Evolutionary conservation across 2,329 filamentous ascomycete species (phyloP), one percentile per base, ranked within the genome.

Genomic region (Leptosphaerulina australis): DNA sequence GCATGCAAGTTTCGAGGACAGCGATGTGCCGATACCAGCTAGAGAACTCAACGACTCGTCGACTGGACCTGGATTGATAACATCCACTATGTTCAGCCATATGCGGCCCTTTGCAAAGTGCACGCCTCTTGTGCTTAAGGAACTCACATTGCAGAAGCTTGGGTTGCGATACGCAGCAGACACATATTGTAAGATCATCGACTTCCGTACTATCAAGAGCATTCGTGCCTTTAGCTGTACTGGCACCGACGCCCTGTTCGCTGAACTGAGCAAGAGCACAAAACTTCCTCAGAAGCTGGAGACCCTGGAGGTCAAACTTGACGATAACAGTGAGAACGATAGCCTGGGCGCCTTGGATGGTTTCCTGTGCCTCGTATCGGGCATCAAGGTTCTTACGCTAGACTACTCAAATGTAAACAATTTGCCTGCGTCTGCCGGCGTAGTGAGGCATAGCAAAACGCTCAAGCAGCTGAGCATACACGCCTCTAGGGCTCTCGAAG

Each of bases 21-120:
- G 63, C 17, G 69, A 73, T 14, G 54, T 64, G 7, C 53, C 62
- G 0, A 64, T 74, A 12, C 59, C 72, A 4, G 58, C 55, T 18
- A 70, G 77, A 14, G 76, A 78, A 46, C 62, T 80, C 21, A 76
- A 79, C 44, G 78, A 80, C 47, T 72, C 74, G 3, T 76, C 75
- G 20, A 79, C 74, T 3, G 74, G 62, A 1, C 77, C 77, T 4
- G 78, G 78, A 2, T 56, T 79, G 14, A 71, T 80, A n/a, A 75
- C 72, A 0, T 70, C 70, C 7, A 76, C 72, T 12, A 71, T 79
- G 45, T 80, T 80, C 60, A 64, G 67, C 50, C 76, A 78, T 41
- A 72, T 79, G 68, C 66, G 71, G 55, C 77, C 77, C 1, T 79
- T 80, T 50, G 71, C 76, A 10, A 71, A 71, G 15, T 78, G 76